A percentile compares a stretch with the other conserved stretches of the same genome.
These are phyloP conservation scores for Chalciporus piperatus DNA, from an alignment of 768 basidiomycete species.

Conservation along the genomic window DNA sequence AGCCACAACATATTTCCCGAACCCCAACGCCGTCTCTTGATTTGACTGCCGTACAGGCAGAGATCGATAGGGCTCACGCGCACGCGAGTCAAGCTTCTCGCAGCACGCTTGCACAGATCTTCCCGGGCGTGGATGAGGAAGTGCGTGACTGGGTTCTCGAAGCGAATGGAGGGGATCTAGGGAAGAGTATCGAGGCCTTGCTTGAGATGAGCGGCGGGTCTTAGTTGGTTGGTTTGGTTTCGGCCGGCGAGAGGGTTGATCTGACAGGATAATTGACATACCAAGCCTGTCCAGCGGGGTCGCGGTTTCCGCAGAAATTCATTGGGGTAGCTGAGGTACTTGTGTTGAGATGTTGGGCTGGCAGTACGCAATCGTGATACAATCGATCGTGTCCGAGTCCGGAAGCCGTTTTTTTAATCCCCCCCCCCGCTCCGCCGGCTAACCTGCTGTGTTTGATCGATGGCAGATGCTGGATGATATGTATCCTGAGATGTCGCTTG, in stretches of 20 bases:
- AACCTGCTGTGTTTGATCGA: no score
- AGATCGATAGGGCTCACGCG: conserved; percentile 77
- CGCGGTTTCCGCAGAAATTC: no score
- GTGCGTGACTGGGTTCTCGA: conserved; percentile 88
- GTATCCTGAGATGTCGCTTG: no score
- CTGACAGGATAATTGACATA: no score
- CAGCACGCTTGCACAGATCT: conserved; percentile 84
- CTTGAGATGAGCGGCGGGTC: conserved; percentile 61
- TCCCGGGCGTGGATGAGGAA: conserved; percentile 79
- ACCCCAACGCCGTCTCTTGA: conserved; percentile 72
- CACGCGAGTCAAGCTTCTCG: conserved; percentile 67
- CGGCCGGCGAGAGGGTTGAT: not conserved
- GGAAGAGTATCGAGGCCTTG: conserved; percentile 83
- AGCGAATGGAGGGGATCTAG: conserved; percentile 84
- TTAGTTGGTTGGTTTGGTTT: conserved; percentile 1
- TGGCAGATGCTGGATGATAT: no score
- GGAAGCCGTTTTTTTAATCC: no score
- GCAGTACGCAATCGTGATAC: no score
- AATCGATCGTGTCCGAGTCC: no score
- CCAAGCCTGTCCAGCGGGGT: no score
- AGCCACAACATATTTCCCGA: conserved; percentile 58
- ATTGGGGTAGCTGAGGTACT: no score
- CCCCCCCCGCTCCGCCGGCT: no score
- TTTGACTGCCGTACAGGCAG: conserved; percentile 63
- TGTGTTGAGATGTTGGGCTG: no score